phyloP scores from a whole-genome alignment of 805 yeast genomes.

The Isabelozyma heimii region DNA sequence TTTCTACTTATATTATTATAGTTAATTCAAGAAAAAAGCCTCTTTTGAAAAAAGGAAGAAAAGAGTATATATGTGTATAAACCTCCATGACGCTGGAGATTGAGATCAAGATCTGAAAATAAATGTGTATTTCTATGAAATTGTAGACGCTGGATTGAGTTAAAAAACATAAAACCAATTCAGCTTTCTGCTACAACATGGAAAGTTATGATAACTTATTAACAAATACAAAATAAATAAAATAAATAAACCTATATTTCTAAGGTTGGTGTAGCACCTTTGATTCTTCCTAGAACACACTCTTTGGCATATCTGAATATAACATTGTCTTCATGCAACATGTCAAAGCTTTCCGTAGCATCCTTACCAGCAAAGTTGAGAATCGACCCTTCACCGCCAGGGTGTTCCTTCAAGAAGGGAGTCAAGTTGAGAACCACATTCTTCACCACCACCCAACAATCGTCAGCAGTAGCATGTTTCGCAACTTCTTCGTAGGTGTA shows the following conservation, averaged over 20 bases:
- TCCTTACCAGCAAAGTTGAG: constrained; percentile 45
- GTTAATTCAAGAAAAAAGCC: not conserved
- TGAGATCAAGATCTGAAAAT: not conserved
- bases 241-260: constrained; percentile 16
- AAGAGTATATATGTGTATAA: not conserved
- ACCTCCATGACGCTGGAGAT: not conserved
- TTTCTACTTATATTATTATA: not conserved
- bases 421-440: constrained; percentile 51
- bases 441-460: constrained; percentile 56
- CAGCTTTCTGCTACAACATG: too few relatives aligned
- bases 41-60: not conserved
- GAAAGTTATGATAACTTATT: not conserved
- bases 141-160: too few relatives aligned
- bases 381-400: constrained; percentile 63
- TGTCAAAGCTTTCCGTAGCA: constrained; percentile 48
- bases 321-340: constrained; percentile 58
- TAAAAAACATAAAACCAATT: too few relatives aligned
- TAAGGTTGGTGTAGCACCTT: constrained; percentile 44
- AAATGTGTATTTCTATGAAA: not conserved
- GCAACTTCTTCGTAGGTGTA: constrained; percentile 46
- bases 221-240: not conserved
- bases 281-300: constrained; percentile 50
- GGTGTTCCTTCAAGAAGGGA: constrained; percentile 44
- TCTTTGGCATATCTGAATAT: constrained; percentile 46
- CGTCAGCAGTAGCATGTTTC: constrained; percentile 42